Percentiles rank a stretch among this genome's conserved stretches.
Conservation (phyloP, 345 rosid genomes). For the Salix purpurea region DNA sequence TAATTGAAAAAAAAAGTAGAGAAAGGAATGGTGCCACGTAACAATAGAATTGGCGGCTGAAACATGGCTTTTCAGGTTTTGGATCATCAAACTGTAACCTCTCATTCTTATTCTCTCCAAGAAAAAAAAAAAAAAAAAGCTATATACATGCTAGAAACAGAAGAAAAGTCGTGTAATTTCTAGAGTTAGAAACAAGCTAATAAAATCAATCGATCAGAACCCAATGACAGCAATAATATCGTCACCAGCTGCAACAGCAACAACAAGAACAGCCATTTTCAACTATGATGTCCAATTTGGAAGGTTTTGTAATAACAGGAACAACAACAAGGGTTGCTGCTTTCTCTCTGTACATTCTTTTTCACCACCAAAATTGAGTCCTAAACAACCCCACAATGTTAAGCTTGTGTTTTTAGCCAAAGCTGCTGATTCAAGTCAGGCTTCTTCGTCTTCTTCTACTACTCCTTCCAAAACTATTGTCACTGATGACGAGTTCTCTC, state of each 20-base stretch:
- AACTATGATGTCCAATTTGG: constrained; percentile 14
- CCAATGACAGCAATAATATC: constrained; percentile 31
- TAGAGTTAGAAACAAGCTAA: background rate
- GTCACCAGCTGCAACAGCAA: background rate
- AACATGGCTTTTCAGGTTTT: background rate
- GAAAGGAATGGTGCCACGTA: constrained; percentile 26
- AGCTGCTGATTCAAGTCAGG: constrained; percentile 72
- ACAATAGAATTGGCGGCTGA: constrained; percentile 44
- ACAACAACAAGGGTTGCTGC: constrained; percentile 12
- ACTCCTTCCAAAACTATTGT: constrained; percentile 44
- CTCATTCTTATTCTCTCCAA: constrained; percentile 17
- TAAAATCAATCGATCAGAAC: background rate
- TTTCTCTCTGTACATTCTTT: constrained; percentile 31
- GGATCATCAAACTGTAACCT: constrained; percentile 20
- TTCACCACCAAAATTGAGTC: constrained; percentile 3
- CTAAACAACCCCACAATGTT: constrained; percentile 11
- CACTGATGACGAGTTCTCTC: constrained; percentile 69
- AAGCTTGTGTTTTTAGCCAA: constrained; percentile 29
- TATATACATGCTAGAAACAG: background rate
- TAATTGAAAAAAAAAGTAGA: background rate
- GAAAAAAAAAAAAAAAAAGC: background rate
- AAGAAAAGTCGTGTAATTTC: background rate
- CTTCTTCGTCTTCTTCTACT: constrained; percentile 35
- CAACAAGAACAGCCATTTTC: constrained; percentile 26
- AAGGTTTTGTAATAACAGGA: constrained; percentile 11